These are phyloP conservation scores for Cercis canadensis DNA, from an alignment of 306 rosid genomes.

Conservation along the genomic window DNA sequence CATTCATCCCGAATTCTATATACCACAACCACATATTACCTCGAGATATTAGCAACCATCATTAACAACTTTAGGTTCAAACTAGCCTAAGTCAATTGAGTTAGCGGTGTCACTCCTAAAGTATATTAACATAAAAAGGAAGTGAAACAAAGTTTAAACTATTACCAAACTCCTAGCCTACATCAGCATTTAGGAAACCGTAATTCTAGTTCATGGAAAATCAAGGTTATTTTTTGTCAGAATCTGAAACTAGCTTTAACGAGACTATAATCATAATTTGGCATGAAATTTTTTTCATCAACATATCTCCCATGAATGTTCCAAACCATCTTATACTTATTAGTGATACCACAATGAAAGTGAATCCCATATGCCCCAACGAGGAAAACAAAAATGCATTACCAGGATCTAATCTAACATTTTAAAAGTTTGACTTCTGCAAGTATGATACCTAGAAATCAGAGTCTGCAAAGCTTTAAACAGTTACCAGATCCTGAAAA, in stretches of 20 bases:
- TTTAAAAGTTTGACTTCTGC: slow-evolving; percentile 9
- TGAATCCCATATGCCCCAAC: slow-evolving; percentile 20
- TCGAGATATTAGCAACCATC: slow-evolving; percentile 1
- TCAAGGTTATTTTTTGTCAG: not conserved
- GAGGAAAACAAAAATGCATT: slow-evolving; percentile 7
- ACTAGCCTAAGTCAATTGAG: slow-evolving; percentile 15
- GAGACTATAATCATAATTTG: not conserved
- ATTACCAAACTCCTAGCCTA: not conserved
- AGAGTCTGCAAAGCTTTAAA: not conserved
- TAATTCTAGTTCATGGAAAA: not conserved
- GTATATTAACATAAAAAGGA: not conserved
- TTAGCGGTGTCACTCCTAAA: not conserved
- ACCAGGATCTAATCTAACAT: slow-evolving; percentile 14
- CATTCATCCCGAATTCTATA: slow-evolving; percentile 22
- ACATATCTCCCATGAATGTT: not conserved
- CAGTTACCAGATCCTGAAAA: slow-evolving; percentile 25
- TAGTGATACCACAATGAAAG: slow-evolving; percentile 6
- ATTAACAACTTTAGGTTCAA: slow-evolving; percentile 9
- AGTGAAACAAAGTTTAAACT: not conserved
- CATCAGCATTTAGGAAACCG: not conserved
- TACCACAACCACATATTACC: not conserved
- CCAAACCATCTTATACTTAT: not conserved
- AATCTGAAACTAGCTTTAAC: slow-evolving; percentile 8
- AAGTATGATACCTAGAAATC: slow-evolving; percentile 18
- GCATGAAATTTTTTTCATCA: too few species aligned